Evolutionary conservation across 139 green algal genomes (phyloP), one percentile per base, ranked within the genome.

Genomic region (Chlorella sp.): DNA sequence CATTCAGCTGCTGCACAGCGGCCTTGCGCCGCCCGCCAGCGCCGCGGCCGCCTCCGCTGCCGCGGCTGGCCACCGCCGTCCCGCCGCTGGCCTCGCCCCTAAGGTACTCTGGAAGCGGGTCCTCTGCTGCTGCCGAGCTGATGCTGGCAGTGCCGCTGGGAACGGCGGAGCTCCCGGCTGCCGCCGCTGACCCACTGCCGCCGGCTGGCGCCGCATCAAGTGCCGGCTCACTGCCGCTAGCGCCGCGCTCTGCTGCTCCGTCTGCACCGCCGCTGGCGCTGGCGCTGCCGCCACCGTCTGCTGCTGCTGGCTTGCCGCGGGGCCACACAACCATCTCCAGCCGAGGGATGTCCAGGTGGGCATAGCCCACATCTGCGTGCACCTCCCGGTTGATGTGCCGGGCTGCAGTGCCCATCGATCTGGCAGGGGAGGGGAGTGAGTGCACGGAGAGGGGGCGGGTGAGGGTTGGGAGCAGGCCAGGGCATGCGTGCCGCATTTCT

Each of bases 251-350:
- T 14, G 38, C 38, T 1, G 34, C 14, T 24, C 1, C 46, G 6
- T n/a, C 41, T 26, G 54, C 76, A n/a, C n/a, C 7, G 54, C 54
- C 76, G 65, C 32, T n/a, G 13, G 16, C n/a, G n/a, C 74, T 40
- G 73, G 46, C 30, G 44, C 24, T 65, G 73, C 30, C 46, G 73
- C 26, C 43, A 43, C n/a, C n/a, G 32, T 36, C 69, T 68, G 48
- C 32, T 22, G 17, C 74, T 48, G 46, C 48, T 5, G 74, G 65
- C 65, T 73, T 20, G 38, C 65, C 20, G 48, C 74, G 36, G 4
- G 82, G 86, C 86, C 86, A 87, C 13, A 87, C 28, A 6, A 86
- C 86, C 1, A 90, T 51, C 83, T 90, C 86, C 16, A 90, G 8
- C 32, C 51, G 44, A 2, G 86, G 80, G 24, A 90, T 81, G 22